phyloP scores from a whole-genome alignment of 148 eudicot genomes.

The Rhododendron mucronatum region DNA sequence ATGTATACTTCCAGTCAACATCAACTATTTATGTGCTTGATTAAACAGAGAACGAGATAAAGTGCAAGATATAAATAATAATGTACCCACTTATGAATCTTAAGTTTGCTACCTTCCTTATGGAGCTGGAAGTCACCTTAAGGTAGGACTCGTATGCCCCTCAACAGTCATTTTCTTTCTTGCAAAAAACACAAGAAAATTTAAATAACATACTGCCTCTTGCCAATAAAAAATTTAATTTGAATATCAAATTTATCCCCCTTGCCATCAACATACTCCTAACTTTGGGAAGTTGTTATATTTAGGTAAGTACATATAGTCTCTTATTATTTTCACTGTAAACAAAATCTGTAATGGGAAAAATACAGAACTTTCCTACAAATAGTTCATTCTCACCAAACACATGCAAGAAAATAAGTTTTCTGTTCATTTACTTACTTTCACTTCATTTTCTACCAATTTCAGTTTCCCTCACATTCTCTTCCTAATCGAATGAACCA shows the following conservation, averaged over 20 bases:
- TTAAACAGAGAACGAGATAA: not conserved
- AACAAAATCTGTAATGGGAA: not conserved
- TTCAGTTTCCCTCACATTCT: not conserved
- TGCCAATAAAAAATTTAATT: not conserved
- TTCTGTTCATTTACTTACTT: not conserved
- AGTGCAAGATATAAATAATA: not conserved
- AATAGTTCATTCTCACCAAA: not conserved
- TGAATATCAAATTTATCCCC: not conserved
- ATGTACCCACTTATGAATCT: not conserved
- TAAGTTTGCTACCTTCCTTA: not conserved
- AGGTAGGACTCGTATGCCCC: not conserved
- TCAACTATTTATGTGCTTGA: not conserved
- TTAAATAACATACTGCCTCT: not conserved
- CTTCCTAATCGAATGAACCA: not conserved
- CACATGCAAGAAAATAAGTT: not conserved
- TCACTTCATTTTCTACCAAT: not conserved
- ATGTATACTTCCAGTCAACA: not conserved
- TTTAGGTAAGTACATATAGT: not conserved
- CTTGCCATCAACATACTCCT: not conserved
- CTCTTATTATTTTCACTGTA: not conserved
- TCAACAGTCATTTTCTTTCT: not conserved
- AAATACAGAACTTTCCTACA: not conserved
- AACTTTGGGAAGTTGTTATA: not conserved
- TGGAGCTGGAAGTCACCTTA: not conserved
- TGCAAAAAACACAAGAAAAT: not conserved